phyloP scores from a whole-genome alignment of 805 yeast genomes.

The Barnettozyma sp. region DNA sequence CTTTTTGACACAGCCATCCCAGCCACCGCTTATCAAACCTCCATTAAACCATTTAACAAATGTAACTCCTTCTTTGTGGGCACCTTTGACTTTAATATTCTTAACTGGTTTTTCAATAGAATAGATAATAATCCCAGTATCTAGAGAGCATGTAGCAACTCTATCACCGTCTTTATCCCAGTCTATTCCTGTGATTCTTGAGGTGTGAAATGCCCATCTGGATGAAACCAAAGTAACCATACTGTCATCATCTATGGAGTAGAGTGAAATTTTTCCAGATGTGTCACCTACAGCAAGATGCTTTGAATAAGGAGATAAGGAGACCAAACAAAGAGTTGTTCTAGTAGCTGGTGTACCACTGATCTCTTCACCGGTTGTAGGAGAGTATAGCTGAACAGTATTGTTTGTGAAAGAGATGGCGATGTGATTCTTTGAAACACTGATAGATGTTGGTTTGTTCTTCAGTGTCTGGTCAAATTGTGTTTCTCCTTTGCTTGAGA shows the following conservation, averaged over 20 bases:
- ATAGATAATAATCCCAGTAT: constrained; percentile 73
- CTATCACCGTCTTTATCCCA: constrained; percentile 76
- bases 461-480: constrained; percentile 27
- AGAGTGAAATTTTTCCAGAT: constrained; percentile 80
- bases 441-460: constrained; percentile 41
- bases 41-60: constrained; percentile 60
- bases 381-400: constrained; percentile 34
- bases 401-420: constrained; percentile 43
- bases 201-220: constrained; percentile 94
- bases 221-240: constrained; percentile 61
- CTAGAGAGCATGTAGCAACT: constrained; percentile 76
- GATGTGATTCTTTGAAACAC: constrained; percentile 32
- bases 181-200: constrained; percentile 64
- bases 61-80: constrained; percentile 85
- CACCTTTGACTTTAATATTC: constrained; percentile 64
- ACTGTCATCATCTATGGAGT: constrained; percentile 33
- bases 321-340: constrained; percentile 54
- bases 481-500: constrained; percentile 26
- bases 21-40: constrained; percentile 61
- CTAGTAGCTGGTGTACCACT: constrained; percentile 41
- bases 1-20: constrained; percentile 70
- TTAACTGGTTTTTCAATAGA: constrained; percentile 73
- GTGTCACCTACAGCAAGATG: constrained; percentile 80
- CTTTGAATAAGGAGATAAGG: constrained; percentile 64
- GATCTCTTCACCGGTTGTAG: constrained; percentile 18